Base-by-base conservation (phyloP, 2,329 filamentous ascomycete genomes). In the Hypomyces perniciosus region DNA sequence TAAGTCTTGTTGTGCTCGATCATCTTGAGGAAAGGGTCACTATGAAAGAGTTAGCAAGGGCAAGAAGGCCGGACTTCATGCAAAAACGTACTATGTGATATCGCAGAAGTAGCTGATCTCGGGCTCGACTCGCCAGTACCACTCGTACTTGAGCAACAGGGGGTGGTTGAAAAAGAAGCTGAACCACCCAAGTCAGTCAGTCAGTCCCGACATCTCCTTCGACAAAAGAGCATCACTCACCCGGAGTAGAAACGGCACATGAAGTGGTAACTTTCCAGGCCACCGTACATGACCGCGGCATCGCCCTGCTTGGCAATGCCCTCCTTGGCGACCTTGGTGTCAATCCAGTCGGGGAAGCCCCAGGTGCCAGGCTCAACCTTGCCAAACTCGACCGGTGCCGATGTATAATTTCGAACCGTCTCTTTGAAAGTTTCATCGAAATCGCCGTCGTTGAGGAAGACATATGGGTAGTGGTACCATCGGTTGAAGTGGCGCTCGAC, bases 41-140 rank as follows among this genome's bases (percentile, higher is more conserved):
- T 92, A 56, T 10, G 26, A 26, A 33, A 10, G 44, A 10, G 54
- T 61, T 49, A 61, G 55, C 29, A 34, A 42, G 20, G 46, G 49
- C 9, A 8, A 31, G 29, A 31, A 12, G 13, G 3, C 9, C 13
- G 4, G 7, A 8, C 12, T 3, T 41, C n/a, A 13, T 12, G 20
- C 6, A 35, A 12, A 7, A 30, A 59, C 63, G 40, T 83, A 92
- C 88, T 99, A 99, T 58, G 93, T 99, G 60, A 99, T 97, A 67
- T 99, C 93, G 71, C 93, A 99, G 75, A 99, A 99, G 75, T 97
- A 99, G 74, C 92, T 96, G 81, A 99, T 97, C 72, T 99, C 93
- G 58, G 93, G 93, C 78, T 99, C 93, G 61, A 99, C 77, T 57
- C 93, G 90, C 93, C 93, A 99, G 76, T 99, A 99, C 93, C 93